Evolutionary conservation across 1,284 basidiomycete genomes (phyloP).

Genomic region (Boletus smithii): DNA sequence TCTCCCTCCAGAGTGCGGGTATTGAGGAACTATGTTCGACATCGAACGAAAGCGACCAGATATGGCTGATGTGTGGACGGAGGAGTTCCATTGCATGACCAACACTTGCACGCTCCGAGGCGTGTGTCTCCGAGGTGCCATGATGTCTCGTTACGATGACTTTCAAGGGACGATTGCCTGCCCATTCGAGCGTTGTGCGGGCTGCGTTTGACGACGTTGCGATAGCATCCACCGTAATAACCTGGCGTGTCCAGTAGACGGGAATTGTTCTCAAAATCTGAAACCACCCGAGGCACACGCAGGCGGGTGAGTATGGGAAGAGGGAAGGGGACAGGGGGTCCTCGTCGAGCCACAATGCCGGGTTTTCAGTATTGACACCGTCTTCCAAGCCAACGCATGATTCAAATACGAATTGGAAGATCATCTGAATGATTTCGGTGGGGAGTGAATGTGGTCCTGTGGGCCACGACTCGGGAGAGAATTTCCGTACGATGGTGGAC

Average conservation of each 20-base stretch:
- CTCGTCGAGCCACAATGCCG: conserved; percentile 4
- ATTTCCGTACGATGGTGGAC: too few relatives aligned
- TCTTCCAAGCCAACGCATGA: conserved; percentile 1
- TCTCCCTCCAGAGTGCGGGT: conserved; percentile 14
- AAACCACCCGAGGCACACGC: conserved; percentile 13
- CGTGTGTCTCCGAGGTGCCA: not conserved
- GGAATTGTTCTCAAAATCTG: conserved; percentile 5
- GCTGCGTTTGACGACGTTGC: not conserved
- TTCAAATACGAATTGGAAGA: conserved; percentile 11
- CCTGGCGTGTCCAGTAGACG: conserved; percentile 12
- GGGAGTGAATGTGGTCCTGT: too few relatives aligned
- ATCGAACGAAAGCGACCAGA: conserved; percentile 16
- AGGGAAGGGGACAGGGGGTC: conserved; percentile 13
- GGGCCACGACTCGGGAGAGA: too few relatives aligned
- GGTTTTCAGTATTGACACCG: not conserved
- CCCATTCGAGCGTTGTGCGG: conserved; percentile 6
- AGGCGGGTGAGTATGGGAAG: conserved; percentile 15
- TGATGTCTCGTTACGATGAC: conserved; percentile 13
- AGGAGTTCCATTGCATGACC: conserved; percentile 5
- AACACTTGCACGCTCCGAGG: conserved; percentile 9
- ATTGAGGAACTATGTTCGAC: conserved; percentile 11
- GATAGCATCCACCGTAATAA: conserved; percentile 11
- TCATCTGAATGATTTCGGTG: conserved; percentile 11
- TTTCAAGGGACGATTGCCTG: conserved; percentile 2
- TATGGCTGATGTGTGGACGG: conserved; percentile 1